A percentile compares a stretch with the other conserved stretches of the same genome.
These are phyloP conservation scores for Mortierella hygrophila DNA, from an alignment of 192 early-diverging fungal species.

Conservation along the genomic window DNA sequence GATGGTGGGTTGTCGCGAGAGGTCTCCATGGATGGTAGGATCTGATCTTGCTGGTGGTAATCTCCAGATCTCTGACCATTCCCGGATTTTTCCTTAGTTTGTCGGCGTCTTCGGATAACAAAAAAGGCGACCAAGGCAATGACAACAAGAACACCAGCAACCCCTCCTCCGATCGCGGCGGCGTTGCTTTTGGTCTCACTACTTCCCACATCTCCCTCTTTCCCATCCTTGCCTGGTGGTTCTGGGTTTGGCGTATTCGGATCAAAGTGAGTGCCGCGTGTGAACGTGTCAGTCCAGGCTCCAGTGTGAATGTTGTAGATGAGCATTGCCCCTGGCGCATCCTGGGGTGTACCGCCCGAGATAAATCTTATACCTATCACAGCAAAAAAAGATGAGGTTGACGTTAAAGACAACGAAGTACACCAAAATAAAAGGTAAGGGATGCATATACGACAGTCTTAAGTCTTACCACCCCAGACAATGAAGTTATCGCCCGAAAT, in stretches of 20 bases:
- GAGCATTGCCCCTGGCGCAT: background rate
- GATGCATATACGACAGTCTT: background rate
- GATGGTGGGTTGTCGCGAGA: too few species aligned
- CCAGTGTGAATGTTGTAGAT: background rate
- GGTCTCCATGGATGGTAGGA: too few species aligned
- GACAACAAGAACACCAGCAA: background rate
- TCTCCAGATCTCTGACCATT: too few species aligned
- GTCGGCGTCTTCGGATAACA: background rate
- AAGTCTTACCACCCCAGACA: slow-evolving; percentile 4
- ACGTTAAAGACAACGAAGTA: too few species aligned
- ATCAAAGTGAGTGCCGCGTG: background rate
- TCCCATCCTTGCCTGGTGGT: background rate
- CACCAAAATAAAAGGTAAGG: too few species aligned
- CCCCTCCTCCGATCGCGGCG: background rate
- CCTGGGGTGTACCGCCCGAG: too few species aligned
- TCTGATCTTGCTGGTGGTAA: background rate
- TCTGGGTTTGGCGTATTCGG: background rate
- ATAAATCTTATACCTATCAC: too few species aligned
- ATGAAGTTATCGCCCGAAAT: slow-evolving; percentile 2
- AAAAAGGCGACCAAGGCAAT: background rate
- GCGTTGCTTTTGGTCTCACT: background rate
- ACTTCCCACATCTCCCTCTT: background rate
- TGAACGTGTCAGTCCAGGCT: background rate
- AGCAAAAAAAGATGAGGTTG: background rate
- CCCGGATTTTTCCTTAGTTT: background rate